Evolutionary conservation across 2,329 filamentous ascomycete genomes (phyloP).

Genomic region (Emydomyces testavorans): DNA sequence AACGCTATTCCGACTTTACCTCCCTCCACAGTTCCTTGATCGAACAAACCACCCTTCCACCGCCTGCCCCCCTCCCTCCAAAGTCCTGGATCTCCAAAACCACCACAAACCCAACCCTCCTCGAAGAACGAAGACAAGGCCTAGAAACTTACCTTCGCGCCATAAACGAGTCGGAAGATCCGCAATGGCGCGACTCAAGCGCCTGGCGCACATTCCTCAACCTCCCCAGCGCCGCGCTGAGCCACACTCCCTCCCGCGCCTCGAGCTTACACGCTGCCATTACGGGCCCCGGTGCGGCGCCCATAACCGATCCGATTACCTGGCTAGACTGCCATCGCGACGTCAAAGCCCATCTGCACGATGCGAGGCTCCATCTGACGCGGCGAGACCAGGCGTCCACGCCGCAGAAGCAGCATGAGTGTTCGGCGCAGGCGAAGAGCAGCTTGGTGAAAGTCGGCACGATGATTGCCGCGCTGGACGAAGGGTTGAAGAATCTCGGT

Average conservation of each 20-base stretch:
- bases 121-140: constrained; percentile 46
- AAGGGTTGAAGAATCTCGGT: constrained; percentile 40
- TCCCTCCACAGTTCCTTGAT: constrained; percentile 43
- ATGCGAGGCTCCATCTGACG: constrained; percentile 48
- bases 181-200: constrained; percentile 46
- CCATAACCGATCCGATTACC: constrained; percentile 43
- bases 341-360: constrained; percentile 50
- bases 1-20: constrained; percentile 55
- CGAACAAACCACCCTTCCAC: constrained; percentile 40
- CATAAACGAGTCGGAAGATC: constrained; percentile 46
- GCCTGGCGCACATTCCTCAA: constrained; percentile 50
- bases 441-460: constrained; percentile 46
- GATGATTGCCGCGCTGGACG: constrained; percentile 46
- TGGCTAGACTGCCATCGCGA: constrained; percentile 53
- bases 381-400: constrained; percentile 48
- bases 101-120: constrained; percentile 43
- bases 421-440: constrained; percentile 50
- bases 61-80: constrained; percentile 44
- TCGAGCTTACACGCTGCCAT: constrained; percentile 34
- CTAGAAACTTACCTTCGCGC: constrained; percentile 49
- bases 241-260: constrained; percentile 26
- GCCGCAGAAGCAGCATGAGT: constrained; percentile 50
- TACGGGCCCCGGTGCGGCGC: constrained; percentile 29
- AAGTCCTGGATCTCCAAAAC: constrained; percentile 53
- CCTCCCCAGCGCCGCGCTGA: constrained; percentile 37